Percentiles rank a stretch among this genome's conserved stretches.
Conservation (phyloP, 208 protist genomes). For the Leishmania guyanensis region DNA sequence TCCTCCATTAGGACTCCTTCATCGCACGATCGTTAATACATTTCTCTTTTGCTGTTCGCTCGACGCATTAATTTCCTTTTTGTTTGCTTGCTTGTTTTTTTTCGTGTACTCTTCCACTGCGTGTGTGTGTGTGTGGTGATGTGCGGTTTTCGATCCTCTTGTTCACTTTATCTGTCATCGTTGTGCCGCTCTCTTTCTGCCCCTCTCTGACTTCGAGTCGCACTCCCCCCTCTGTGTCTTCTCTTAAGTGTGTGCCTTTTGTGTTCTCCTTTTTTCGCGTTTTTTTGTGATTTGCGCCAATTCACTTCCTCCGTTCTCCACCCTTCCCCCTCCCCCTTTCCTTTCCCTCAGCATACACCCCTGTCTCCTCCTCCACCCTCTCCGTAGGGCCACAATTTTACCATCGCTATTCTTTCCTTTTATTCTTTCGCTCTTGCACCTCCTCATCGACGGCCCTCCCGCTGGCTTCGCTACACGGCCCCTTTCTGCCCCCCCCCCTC, state of each 20-base stretch:
- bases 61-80: background rate
- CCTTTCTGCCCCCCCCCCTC: too few relatives aligned
- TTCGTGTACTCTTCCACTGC: background rate
- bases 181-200: background rate
- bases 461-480: too few relatives aligned
- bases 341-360: background rate
- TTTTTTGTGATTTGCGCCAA: background rate
- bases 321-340: too few relatives aligned
- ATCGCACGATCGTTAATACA: background rate
- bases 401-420: background rate
- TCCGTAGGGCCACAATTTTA: background rate
- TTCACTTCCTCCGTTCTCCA: background rate
- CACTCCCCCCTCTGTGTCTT: background rate
- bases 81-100: background rate
- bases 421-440: background rate
- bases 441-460: background rate
- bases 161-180: background rate
- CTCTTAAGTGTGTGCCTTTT: background rate
- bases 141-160: slow-evolving; percentile 13
- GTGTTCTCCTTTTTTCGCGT: background rate
- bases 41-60: background rate
- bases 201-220: background rate
- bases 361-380: background rate
- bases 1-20: background rate
- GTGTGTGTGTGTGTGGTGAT: background rate